These are phyloP conservation scores for Ensete glaucum DNA, from an alignment of 176 grass and related monocot genomes.

Conservation along the genomic window DNA sequence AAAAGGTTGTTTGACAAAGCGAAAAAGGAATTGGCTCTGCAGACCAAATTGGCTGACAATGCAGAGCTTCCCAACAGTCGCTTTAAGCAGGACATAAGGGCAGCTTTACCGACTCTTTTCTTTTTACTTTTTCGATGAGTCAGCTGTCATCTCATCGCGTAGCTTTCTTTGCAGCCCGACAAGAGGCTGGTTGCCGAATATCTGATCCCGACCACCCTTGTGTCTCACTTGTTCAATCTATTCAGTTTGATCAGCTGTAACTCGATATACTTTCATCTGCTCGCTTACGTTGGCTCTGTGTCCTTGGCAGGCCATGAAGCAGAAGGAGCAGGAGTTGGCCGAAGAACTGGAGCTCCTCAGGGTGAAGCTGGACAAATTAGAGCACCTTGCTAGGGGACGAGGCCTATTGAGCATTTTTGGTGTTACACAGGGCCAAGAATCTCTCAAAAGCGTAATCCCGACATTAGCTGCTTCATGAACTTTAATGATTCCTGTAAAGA, in stretches of 20 bases:
- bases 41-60: too few species aligned
- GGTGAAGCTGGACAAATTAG: conserved; percentile 54
- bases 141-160: too few species aligned
- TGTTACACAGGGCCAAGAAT: conserved; percentile 21
- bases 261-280: background rate
- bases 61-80: too few species aligned
- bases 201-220: background rate
- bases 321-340: conserved; percentile 44
- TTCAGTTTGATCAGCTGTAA: background rate
- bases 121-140: too few species aligned
- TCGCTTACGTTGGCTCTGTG: background rate
- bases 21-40: too few species aligned
- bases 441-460: conserved; percentile 11
- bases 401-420: conserved; percentile 24
- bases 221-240: background rate
- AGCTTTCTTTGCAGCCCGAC: too few species aligned
- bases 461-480: conserved; percentile 8
- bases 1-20: too few species aligned
- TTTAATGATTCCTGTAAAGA: background rate
- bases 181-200: background rate
- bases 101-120: too few species aligned
- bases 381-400: conserved; percentile 29
- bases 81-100: too few species aligned
- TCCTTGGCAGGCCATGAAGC: conserved; percentile 41
- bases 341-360: conserved; percentile 40